Evolutionary conservation across 257 asterid species (phyloP), one percentile per base, ranked within the genome.

Genomic region (Marsdenia floribunda): DNA sequence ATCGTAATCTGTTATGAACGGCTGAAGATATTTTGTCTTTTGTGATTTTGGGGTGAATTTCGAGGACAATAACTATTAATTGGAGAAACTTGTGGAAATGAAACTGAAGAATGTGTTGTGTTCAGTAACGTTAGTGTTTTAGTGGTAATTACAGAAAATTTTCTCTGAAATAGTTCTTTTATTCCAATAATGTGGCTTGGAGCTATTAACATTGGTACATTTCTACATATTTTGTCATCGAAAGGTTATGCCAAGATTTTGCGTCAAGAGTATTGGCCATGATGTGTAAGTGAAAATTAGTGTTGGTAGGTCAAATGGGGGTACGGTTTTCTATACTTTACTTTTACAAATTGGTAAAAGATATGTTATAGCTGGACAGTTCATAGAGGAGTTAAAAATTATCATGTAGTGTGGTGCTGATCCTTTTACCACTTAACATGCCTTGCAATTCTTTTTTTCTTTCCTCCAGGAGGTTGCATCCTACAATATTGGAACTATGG

Each of bases 401-500:
- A n/a, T 18, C 22, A 21, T 16, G 52, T 50, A 22, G 24, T 38
- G 3, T 29, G 35, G 29, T 1, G 16, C 16, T 19, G 26, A 0
- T 46, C n/a, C 8, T 9, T 58, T 71, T 19, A 9, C 50, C 33
- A 10, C 55, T 44, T 77, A 57, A 0, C 24, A 22, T 33, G 37
- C 35, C 22, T 66, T 58, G 72, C 53, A 44, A 7, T 44, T 5
- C 10, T 0, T 44, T 1, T 68, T 5, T 78, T 57, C 35, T 58
- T 35, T 52, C 60, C 42, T 78, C 3, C 82, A 92, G 97, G 97
- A 49, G 84, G 91, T 70, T 92, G 96, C 78, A 87, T 90, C 81
- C 80, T 92, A 83, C 93, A 90, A 82, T 92, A 90, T 70, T 92
- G 97, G 96, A 85, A 88, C 82, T 90, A 80, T 54, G 77, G 89